These are phyloP conservation scores for Guadua angustifolia DNA, from an alignment of 176 grass and related monocot species.

Conservation along the genomic window DNA sequence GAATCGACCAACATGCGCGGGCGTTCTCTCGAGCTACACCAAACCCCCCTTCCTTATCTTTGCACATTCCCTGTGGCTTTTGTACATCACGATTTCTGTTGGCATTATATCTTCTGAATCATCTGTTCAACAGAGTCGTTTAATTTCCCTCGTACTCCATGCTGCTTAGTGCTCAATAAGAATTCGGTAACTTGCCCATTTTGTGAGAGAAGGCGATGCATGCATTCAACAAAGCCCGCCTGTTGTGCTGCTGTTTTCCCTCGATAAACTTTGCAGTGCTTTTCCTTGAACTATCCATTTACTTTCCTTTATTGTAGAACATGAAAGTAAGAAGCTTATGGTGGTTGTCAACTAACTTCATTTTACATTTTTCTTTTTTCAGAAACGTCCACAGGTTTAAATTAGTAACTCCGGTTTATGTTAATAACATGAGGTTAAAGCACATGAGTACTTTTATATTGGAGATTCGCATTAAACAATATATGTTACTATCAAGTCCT, in stretches of 20 bases:
- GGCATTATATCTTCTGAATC: neutral
- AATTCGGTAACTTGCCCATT: neutral
- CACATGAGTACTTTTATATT: no score
- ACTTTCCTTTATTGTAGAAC: neutral
- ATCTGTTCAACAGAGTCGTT: neutral
- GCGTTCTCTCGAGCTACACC: constrained; percentile 11
- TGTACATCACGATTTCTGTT: constrained; percentile 31
- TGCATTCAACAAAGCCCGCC: neutral
- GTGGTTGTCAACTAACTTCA: no score
- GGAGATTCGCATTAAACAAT: no score
- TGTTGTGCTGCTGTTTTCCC: neutral
- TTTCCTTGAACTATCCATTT: neutral
- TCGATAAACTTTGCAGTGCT: neutral
- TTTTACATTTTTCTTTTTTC: no score
- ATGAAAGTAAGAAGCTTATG: no score
- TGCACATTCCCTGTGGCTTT: neutral
- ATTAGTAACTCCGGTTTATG: no score
- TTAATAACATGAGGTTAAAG: no score
- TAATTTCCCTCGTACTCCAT: constrained; percentile 19
- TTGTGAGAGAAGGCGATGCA: neutral
- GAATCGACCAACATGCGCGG: neutral
- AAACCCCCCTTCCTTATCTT: neutral
- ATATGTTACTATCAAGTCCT: no score
- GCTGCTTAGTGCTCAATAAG: neutral
- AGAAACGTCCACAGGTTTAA: no score